Percentiles rank a stretch among this genome's conserved stretches.
Conservation (phyloP, 768 basidiomycete species). For the Imleria badia region DNA sequence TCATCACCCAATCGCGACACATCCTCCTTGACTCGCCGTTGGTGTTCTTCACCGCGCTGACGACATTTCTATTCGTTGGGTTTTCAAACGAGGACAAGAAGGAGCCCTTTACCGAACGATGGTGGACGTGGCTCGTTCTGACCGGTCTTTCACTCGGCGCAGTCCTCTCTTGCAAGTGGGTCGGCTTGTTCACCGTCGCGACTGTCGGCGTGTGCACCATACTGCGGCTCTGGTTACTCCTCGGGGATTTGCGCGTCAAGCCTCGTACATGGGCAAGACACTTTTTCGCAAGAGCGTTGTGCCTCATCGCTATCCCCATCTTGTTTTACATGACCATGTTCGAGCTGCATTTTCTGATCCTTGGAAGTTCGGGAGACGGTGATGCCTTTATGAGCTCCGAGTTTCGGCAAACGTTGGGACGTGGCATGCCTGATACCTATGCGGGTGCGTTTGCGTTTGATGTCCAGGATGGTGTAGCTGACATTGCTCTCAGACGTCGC, state of each 20-base stretch:
- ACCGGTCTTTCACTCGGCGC: slow-evolving; percentile 91
- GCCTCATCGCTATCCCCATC: slow-evolving; percentile 82
- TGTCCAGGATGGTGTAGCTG: not conserved
- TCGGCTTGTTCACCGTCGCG: slow-evolving; percentile 96
- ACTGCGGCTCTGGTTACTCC: slow-evolving; percentile 81
- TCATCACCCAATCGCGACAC: slow-evolving; percentile 93
- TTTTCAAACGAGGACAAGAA: slow-evolving; percentile 91
- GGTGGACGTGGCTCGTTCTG: slow-evolving; percentile 93
- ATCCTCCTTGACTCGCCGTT: slow-evolving; percentile 99
- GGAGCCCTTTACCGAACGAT: slow-evolving; percentile 75
- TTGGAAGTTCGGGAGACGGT: slow-evolving; percentile 90
- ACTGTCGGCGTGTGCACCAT: slow-evolving; percentile 87
- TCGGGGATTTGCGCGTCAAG: slow-evolving; percentile 82
- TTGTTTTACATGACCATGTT: slow-evolving; percentile 98
- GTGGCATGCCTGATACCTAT: slow-evolving; percentile 89
- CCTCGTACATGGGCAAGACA: slow-evolving; percentile 77
- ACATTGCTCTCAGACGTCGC: slow-evolving; percentile 61
- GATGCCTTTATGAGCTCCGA: slow-evolving; percentile 99
- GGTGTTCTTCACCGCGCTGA: slow-evolving; percentile 95
- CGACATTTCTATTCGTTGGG: slow-evolving; percentile 80
- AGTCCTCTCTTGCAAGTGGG: slow-evolving; percentile 95
- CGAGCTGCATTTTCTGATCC: slow-evolving; percentile 87
- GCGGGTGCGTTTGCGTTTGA: slow-evolving; percentile 59
- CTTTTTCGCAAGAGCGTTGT: slow-evolving; percentile 85
- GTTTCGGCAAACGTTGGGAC: slow-evolving; percentile 92